Conservation (phyloP, 495 filamentous ascomycete genomes). For the Annulohypoxylon maeteangense region DNA sequence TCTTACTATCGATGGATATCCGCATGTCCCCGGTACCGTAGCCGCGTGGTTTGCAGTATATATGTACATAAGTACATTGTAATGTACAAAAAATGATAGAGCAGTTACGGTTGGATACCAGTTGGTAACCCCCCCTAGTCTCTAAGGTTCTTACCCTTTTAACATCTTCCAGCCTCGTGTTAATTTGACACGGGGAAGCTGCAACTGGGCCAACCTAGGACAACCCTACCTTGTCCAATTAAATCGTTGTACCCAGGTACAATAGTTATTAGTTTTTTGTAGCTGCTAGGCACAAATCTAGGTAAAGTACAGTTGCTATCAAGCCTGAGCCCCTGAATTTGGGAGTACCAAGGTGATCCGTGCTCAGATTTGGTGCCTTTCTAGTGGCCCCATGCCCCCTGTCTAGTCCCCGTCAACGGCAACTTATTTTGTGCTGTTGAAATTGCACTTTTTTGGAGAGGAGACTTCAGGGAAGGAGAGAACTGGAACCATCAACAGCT, state of each 20-base stretch:
- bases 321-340: constrained; percentile 40
- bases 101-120: constrained; percentile 21
- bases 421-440: constrained; percentile 40
- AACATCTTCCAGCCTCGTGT: constrained; percentile 42
- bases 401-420: constrained; percentile 33
- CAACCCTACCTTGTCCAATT: constrained; percentile 40
- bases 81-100: background rate
- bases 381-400: constrained; percentile 39
- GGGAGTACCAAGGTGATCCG: constrained; percentile 33
- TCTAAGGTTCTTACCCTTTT: constrained; percentile 15
- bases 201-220: constrained; percentile 17
- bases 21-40: background rate
- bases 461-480: constrained; percentile 15
- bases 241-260: constrained; percentile 33
- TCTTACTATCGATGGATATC: background rate
- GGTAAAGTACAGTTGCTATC: background rate
- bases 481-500: constrained; percentile 29
- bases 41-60: background rate
- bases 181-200: constrained; percentile 38
- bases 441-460: constrained; percentile 43
- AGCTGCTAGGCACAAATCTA: background rate
- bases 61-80: background rate
- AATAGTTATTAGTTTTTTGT: constrained; percentile 7
- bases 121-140: background rate
- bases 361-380: constrained; percentile 43